These are phyloP conservation scores for Phytophthora megakarya DNA, from an alignment of 352 stramenopile species.

Conservation along the genomic window DNA sequence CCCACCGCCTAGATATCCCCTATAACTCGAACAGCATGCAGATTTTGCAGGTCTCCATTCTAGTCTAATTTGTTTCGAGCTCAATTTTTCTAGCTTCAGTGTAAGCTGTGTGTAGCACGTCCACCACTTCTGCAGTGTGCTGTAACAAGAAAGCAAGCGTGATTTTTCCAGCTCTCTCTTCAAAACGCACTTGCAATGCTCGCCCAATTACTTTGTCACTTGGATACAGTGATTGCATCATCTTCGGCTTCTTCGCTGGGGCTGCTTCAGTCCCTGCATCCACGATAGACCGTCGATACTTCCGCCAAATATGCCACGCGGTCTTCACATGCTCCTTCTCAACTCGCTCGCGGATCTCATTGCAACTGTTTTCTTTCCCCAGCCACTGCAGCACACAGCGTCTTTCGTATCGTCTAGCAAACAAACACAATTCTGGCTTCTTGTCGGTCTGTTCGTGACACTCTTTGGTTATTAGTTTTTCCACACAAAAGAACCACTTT, in stretches of 20 bases:
- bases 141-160: slow-evolving; percentile 51
- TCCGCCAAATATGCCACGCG: slow-evolving; percentile 76
- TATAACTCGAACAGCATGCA: neutral
- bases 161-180: slow-evolving; percentile 32
- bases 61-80: slow-evolving; percentile 2
- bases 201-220: slow-evolving; percentile 68
- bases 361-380: slow-evolving; percentile 12
- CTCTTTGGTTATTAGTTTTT: slow-evolving; percentile 24
- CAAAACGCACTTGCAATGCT: slow-evolving; percentile 47
- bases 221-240: slow-evolving; percentile 51
- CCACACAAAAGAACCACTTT: slow-evolving; percentile 75
- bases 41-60: neutral
- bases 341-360: slow-evolving; percentile 50
- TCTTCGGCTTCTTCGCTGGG: slow-evolving; percentile 2
- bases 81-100: slow-evolving; percentile 34
- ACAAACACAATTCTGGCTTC: slow-evolving; percentile 47
- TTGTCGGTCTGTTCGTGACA: slow-evolving; percentile 7
- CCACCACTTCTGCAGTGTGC: slow-evolving; percentile 50
- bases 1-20: too few species aligned
- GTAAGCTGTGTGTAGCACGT: slow-evolving; percentile 51
- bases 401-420: slow-evolving; percentile 60
- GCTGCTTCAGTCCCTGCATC: slow-evolving; percentile 21
- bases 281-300: slow-evolving; percentile 50
- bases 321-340: slow-evolving; percentile 68
- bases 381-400: slow-evolving; percentile 70